These are phyloP conservation scores for Podospora comata DNA, from an alignment of 495 filamentous ascomycete genomes.

Conservation along the genomic window DNA sequence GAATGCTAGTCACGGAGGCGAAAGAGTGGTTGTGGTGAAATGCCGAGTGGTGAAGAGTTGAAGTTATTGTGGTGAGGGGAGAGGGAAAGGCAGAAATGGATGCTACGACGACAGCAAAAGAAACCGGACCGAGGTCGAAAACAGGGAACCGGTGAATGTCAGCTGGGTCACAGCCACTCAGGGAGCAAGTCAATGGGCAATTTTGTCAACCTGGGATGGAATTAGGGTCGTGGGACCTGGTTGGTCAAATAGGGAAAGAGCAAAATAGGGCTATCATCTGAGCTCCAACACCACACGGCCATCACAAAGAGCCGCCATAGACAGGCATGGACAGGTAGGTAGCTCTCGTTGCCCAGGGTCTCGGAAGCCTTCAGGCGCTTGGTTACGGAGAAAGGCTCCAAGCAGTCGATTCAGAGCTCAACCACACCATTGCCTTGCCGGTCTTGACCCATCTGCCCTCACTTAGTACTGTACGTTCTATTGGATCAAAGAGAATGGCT, in stretches of 20 bases:
- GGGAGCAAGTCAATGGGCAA: not conserved
- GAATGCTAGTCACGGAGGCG: not conserved
- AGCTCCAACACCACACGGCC: not conserved
- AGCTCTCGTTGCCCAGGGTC: not conserved
- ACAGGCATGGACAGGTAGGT: not conserved
- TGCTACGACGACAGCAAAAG: not conserved
- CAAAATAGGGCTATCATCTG: not conserved
- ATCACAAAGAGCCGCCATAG: not conserved
- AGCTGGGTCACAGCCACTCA: not conserved
- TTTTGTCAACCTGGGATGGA: not conserved
- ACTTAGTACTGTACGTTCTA: no score
- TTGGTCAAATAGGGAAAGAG: not conserved
- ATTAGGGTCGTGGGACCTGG: not conserved
- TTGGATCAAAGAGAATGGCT: no score
- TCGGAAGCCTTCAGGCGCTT: not conserved
- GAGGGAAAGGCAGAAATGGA: not conserved
- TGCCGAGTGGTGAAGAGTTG: not conserved
- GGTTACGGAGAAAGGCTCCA: not conserved
- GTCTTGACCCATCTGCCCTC: no score
- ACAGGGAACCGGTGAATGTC: not conserved
- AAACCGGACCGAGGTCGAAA: not conserved
- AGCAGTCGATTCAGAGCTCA: not conserved
- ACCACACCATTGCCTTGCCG: no score
- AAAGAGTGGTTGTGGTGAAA: slow-evolving; percentile 2
- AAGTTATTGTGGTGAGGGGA: not conserved